phyloP scores from a whole-genome alignment of 768 basidiomycete species.

The Panaeolus papilionaceus region DNA sequence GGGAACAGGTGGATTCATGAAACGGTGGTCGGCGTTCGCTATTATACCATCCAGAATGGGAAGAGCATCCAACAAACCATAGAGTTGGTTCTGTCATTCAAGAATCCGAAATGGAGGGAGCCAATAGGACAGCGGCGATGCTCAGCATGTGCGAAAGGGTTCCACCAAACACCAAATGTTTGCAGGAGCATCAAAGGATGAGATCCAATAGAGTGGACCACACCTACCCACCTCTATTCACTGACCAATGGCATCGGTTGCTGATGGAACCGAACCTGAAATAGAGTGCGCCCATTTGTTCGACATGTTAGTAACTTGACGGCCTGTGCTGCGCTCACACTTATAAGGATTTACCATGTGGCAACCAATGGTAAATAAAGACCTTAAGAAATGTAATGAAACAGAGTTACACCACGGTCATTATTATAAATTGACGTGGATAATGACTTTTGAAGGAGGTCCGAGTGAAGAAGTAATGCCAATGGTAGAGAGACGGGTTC shows the following conservation, averaged over 20 bases:
- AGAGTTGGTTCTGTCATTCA: slow-evolving; percentile 9
- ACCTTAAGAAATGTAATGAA: not conserved
- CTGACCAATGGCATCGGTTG: not conserved
- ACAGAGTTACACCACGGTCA: not conserved
- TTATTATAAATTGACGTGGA: not conserved
- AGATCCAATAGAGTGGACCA: slow-evolving; percentile 4
- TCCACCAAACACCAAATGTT: not conserved
- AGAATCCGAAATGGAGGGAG: slow-evolving; percentile 12
- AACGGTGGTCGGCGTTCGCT: not conserved
- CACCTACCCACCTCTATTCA: not conserved
- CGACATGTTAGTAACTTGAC: not conserved
- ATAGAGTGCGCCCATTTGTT: not conserved
- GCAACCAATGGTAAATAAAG: not conserved
- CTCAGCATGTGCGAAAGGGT: not conserved
- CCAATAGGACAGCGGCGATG: not conserved
- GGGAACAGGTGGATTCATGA: not conserved
- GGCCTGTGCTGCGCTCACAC: not conserved
- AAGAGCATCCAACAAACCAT: not conserved
- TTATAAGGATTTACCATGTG: not conserved
- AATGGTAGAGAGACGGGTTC: not conserved
- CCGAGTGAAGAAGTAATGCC: not conserved
- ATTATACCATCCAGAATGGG: not conserved
- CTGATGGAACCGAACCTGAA: not conserved
- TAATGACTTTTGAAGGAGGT: not conserved
- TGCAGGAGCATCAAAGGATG: slow-evolving; percentile 3